These are phyloP conservation scores for Yamadazyma diddensiae DNA, from an alignment of 1,139 yeast genomes.

Conservation along the genomic window DNA sequence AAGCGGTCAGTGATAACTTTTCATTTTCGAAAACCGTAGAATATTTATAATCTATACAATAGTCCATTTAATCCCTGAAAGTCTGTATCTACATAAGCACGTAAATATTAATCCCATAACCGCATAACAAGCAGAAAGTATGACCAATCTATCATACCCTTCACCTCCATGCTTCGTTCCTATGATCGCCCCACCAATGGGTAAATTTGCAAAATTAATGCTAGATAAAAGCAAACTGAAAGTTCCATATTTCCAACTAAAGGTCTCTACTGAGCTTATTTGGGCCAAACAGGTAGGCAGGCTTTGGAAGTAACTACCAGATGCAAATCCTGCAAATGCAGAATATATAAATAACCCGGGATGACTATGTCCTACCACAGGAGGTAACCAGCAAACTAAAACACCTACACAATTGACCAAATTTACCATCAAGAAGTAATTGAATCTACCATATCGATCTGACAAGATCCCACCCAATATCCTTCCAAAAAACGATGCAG, in stretches of 20 bases:
- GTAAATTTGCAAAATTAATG: slow-evolving; percentile 23
- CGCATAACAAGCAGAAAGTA: slow-evolving; percentile 23
- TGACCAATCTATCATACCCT: slow-evolving; percentile 24
- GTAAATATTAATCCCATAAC: slow-evolving; percentile 19
- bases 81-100: slow-evolving; percentile 18
- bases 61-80: slow-evolving; percentile 20
- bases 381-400: slow-evolving; percentile 25
- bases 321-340: slow-evolving; percentile 26
- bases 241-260: slow-evolving; percentile 27
- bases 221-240: slow-evolving; percentile 23
- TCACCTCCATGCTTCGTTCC: slow-evolving; percentile 10
- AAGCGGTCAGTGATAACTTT: slow-evolving; percentile 11
- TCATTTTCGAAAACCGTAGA: slow-evolving; percentile 9
- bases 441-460: slow-evolving; percentile 30
- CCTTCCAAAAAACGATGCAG: slow-evolving; percentile 28
- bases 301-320: slow-evolving; percentile 24
- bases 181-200: slow-evolving; percentile 33
- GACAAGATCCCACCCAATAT: slow-evolving; percentile 27
- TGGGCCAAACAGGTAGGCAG: slow-evolving; percentile 32
- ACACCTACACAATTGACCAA: slow-evolving; percentile 19
- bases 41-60: slow-evolving; percentile 4
- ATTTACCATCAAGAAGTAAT: slow-evolving; percentile 22
- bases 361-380: slow-evolving; percentile 24
- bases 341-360: slow-evolving; percentile 28
- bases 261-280: slow-evolving; percentile 24